phyloP scores from a whole-genome alignment of 2,329 filamentous ascomycete genomes.

The Colletotrichum cordylinicola region DNA sequence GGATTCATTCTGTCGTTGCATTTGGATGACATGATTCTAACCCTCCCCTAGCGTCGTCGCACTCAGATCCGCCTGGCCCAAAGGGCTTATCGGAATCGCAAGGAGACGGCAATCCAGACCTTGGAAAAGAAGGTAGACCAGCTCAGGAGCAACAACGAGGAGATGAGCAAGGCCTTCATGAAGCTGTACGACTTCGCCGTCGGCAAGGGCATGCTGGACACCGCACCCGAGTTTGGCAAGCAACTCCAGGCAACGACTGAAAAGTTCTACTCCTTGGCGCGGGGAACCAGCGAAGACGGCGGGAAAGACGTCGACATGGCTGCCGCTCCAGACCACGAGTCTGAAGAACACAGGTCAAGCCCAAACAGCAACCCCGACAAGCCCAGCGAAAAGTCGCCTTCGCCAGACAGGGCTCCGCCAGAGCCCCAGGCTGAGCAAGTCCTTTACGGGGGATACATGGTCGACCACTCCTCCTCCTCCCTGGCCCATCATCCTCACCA shows the following conservation, averaged over 20 bases:
- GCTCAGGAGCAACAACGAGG: conserved; percentile 72
- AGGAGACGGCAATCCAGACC: conserved; percentile 79
- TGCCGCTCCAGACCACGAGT: conserved; percentile 9
- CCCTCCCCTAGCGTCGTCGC: conserved; percentile 68
- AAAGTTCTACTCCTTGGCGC: conserved; percentile 62
- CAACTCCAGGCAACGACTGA: conserved; percentile 63
- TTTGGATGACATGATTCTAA: conserved; percentile 23
- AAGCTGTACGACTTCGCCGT: conserved; percentile 68
- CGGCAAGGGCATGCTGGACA: conserved; percentile 60
- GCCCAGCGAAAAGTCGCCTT: conserved; percentile 15
- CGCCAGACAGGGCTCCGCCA: conserved; percentile 4
- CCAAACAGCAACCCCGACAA: neutral
- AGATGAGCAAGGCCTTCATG: conserved; percentile 76
- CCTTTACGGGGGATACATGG: conserved; percentile 31
- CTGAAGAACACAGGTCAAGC: neutral
- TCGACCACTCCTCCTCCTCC: conserved; percentile 24
- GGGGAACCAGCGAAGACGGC: conserved; percentile 48
- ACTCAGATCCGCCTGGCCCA: conserved; percentile 90
- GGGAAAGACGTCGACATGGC: conserved; percentile 32
- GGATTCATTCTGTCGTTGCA: neutral
- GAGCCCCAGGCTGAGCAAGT: neutral
- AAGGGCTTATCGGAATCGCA: conserved; percentile 82
- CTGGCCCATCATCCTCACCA: neutral
- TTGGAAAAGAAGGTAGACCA: conserved; percentile 74
- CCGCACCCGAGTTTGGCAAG: conserved; percentile 60